phyloP scores from a whole-genome alignment of 2,329 filamentous ascomycete species.

The Thelonectria discophora region DNA sequence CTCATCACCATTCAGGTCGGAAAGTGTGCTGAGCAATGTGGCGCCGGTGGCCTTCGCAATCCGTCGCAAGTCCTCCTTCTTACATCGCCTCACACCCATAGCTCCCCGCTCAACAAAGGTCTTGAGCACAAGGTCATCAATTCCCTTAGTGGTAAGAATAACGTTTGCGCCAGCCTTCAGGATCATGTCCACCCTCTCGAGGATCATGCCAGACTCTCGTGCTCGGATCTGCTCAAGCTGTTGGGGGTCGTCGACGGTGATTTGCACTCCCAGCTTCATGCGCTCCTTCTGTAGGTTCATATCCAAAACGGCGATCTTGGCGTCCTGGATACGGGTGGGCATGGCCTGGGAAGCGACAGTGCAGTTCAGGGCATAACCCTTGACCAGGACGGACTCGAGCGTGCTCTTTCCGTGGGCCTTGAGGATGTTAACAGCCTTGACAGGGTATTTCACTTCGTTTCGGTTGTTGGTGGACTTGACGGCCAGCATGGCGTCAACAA shows the following conservation, averaged over 20 bases:
- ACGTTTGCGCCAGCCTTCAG: constrained; percentile 97
- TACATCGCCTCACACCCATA: constrained; percentile 95
- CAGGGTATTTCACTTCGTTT: constrained; percentile 93
- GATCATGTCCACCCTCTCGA: constrained; percentile 96
- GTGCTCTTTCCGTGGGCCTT: constrained; percentile 97
- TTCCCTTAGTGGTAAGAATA: constrained; percentile 96
- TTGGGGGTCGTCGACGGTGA: constrained; percentile 96
- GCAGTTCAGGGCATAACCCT: constrained; percentile 98
- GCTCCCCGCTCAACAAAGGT: constrained; percentile 92
- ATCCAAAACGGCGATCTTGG: constrained; percentile 95
- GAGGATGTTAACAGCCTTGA: constrained; percentile 98
- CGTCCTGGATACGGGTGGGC: constrained; percentile 89
- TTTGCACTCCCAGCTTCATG: constrained; percentile 99
- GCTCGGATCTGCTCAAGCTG: constrained; percentile 97
- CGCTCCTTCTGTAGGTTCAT: constrained; percentile 99
- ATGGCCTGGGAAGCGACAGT: constrained; percentile 98
- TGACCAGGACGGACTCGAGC: constrained; percentile 87
- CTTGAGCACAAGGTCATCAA: constrained; percentile 95
- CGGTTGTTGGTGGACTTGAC: constrained; percentile 94
- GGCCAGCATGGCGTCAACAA: constrained; percentile 91
- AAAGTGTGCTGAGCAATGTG: constrained; percentile 90
- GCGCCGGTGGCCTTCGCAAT: constrained; percentile 97
- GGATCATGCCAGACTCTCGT: constrained; percentile 89
- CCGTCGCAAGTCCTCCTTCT: constrained; percentile 96
- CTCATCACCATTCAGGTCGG: constrained; percentile 97